These are phyloP conservation scores for Ustilago shanxiensis DNA, from an alignment of 1,284 basidiomycete genomes.

Conservation along the genomic window DNA sequence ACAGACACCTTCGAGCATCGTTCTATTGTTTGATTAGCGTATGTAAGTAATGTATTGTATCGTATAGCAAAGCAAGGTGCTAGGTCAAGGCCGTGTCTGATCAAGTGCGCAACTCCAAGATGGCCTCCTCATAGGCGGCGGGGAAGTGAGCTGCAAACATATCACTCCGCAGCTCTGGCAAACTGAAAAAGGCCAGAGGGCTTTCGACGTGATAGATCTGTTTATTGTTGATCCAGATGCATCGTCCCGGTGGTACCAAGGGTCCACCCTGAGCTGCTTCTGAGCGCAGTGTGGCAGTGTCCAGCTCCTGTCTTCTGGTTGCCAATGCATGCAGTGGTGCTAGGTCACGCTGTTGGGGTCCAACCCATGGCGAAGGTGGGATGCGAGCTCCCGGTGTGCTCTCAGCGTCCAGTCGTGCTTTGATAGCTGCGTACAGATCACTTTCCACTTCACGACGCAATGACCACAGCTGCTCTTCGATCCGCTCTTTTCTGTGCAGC, in stretches of 20 bases:
- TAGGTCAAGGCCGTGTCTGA: not conserved
- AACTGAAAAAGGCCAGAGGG: slow-evolving; percentile 65
- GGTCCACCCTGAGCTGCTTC: slow-evolving; percentile 62
- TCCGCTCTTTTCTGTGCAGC: slow-evolving; percentile 57
- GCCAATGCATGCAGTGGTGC: slow-evolving; percentile 64
- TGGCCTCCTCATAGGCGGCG: slow-evolving; percentile 66
- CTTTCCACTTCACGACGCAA: slow-evolving; percentile 66
- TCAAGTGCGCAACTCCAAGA: slow-evolving; percentile 39
- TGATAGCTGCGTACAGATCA: slow-evolving; percentile 65
- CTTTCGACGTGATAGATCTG: slow-evolving; percentile 59
- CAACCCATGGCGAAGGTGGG: slow-evolving; percentile 65
- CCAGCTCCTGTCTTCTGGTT: slow-evolving; percentile 57
- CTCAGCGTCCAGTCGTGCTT: slow-evolving; percentile 48
- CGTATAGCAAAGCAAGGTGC: not conserved
- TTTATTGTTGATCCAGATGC: slow-evolving; percentile 58
- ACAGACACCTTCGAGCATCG: not conserved
- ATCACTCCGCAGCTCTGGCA: slow-evolving; percentile 58
- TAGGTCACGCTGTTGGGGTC: slow-evolving; percentile 42
- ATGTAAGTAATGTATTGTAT: too few relatives aligned
- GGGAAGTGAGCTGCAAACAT: slow-evolving; percentile 68
- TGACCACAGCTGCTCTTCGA: slow-evolving; percentile 65
- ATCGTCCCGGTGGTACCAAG: slow-evolving; percentile 62
- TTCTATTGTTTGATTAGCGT: not conserved
- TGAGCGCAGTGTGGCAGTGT: slow-evolving; percentile 60
- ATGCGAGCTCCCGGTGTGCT: slow-evolving; percentile 20